Evolutionary conservation across 1,139 yeast species (phyloP), one percentile per base, ranked within the genome.

Genomic region (Protomyces macrosporus): DNA sequence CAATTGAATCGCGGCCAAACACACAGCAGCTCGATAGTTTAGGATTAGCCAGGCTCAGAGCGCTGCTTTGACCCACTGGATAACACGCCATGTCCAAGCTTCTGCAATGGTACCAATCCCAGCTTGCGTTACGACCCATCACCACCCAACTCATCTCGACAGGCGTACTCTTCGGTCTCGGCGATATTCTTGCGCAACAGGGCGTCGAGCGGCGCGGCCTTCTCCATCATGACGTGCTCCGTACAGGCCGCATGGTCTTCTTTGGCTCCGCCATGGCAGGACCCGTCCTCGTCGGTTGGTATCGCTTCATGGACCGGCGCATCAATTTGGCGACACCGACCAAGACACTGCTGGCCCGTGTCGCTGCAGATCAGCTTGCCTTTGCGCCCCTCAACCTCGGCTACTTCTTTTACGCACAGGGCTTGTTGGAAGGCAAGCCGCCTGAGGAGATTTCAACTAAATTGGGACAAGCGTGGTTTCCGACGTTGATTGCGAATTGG

Each of bases 221-320:
- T 3, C 23, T 37, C 55, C 23, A 52, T 33, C 63, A 65, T 60
- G 73, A 71, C 63, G 69, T 61, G 66, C 67, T 59, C 3, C 76
- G 97, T 65, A 85, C 90, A 0, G 66, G 79, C 2, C 77, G 96
- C 65, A 89, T 95, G 4, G 78, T 83, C 65, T 70, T 82, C 6
- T 90, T 89, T 72, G 97, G 97, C 0, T 81, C 88, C 0, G 70
- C 82, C n/a, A 77, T 90, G 57, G 90, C 90, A 72, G 86, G 93
- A 0, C 91, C 95, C 12, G 75, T 88, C 52, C 89, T 89, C 32
- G 55, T 66, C 3, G 64, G 61, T 23, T 68, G 70, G 70, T 6
- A 57, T 33, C 34, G 53, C 9, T 54, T 53, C n/a, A 39, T 60
- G 45, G 64, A 53, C 14, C 50, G 54, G 23, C 52, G 52, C 35